A percentile compares a stretch with the other conserved stretches of the same genome.
These are phyloP conservation scores for Claviceps maximensis DNA, from an alignment of 2,329 filamentous ascomycete species.

Conservation along the genomic window DNA sequence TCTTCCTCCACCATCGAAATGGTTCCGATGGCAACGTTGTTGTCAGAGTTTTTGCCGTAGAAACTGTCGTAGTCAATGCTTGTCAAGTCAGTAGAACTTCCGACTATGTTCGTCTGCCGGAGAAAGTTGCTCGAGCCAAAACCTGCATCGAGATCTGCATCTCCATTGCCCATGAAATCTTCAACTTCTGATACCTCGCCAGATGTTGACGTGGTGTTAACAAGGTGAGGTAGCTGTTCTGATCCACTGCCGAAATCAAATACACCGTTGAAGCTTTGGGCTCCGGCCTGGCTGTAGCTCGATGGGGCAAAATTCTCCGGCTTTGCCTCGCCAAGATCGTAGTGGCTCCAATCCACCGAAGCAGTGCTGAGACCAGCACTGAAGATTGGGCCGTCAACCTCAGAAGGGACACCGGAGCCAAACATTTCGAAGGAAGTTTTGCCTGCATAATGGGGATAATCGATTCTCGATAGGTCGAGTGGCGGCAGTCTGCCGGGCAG, in stretches of 20 bases:
- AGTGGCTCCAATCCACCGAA: conserved; percentile 33
- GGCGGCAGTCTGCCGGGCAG: conserved; percentile 40
- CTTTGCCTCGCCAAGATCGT: conserved; percentile 33
- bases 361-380: conserved; percentile 47
- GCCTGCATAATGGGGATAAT: conserved; percentile 35
- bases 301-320: conserved; percentile 37
- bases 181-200: conserved; percentile 56
- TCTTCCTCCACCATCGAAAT: conserved; percentile 40
- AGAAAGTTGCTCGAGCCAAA: conserved; percentile 33
- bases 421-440: conserved; percentile 39
- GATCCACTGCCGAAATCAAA: conserved; percentile 39
- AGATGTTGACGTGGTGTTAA: conserved; percentile 46
- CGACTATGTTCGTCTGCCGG: conserved; percentile 31
- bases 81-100: conserved; percentile 29
- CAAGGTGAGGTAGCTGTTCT: conserved; percentile 41
- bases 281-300: conserved; percentile 39
- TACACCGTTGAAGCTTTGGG: conserved; percentile 35
- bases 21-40: conserved; percentile 26
- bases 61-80: conserved; percentile 44
- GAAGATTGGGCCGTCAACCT: conserved; percentile 44
- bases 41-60: conserved; percentile 32
- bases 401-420: conserved; percentile 31
- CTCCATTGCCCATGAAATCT: conserved; percentile 37
- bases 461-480: conserved; percentile 44
- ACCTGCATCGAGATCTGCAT: conserved; percentile 35